These are phyloP conservation scores for Eucalyptus tenuipes DNA, from an alignment of 345 rosid genomes.

Conservation along the genomic window DNA sequence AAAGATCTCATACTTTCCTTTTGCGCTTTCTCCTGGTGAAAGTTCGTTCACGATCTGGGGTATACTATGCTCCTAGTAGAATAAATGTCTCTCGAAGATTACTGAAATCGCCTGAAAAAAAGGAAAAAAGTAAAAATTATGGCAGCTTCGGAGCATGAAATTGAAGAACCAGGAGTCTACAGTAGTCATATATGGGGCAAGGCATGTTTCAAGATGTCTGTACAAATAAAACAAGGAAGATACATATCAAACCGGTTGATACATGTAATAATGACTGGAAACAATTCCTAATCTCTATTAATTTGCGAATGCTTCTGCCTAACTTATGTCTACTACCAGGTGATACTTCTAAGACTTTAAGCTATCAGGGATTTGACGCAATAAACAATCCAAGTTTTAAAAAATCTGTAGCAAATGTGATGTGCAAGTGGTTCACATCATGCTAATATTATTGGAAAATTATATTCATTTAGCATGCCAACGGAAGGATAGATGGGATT, in stretches of 20 bases:
- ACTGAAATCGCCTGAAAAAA: not conserved
- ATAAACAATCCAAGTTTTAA: fast-evolving
- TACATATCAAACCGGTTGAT: not conserved
- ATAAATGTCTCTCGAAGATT: not conserved
- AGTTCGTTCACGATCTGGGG: not conserved
- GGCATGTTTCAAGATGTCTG: not conserved
- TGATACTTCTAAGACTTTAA: not conserved
- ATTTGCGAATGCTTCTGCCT: not conserved
- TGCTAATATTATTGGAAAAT: not conserved
- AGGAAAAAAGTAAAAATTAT: no score
- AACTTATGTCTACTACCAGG: not conserved
- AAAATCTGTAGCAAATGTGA: not conserved
- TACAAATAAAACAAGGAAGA: not conserved
- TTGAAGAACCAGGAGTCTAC: not conserved
- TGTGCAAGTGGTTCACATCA: not conserved
- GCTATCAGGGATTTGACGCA: not conserved
- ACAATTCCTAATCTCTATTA: not conserved
- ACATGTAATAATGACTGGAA: not conserved
- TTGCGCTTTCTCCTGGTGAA: not conserved
- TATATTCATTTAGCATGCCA: not conserved
- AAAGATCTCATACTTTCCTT: no score
- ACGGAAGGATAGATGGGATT: not conserved
- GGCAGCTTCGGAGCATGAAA: not conserved
- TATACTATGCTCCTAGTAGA: not conserved
- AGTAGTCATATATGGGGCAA: not conserved